These are phyloP conservation scores for Chalciporus pseudorubinellus DNA, from an alignment of 768 basidiomycete species.

Conservation along the genomic window DNA sequence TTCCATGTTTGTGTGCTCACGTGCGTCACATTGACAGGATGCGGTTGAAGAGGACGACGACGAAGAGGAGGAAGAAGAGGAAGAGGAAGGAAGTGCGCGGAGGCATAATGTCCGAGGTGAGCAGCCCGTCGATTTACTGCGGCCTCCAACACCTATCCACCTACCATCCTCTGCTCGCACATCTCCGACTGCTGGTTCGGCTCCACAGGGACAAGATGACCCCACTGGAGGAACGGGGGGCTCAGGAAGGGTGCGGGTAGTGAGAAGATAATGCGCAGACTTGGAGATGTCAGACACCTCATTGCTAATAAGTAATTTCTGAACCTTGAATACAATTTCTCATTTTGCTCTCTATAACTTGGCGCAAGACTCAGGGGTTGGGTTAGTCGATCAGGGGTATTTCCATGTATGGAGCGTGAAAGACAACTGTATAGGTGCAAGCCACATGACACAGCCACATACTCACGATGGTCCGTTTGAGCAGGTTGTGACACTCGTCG, in stretches of 20 bases:
- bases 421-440: constrained; percentile 58
- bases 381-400: constrained; percentile 6
- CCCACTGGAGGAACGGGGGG: constrained; percentile 23
- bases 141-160: constrained; percentile 39
- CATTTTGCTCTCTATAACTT: background rate
- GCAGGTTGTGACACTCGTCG: constrained; percentile 25
- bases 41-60: constrained; percentile 57
- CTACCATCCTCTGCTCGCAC: constrained; percentile 46
- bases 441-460: constrained; percentile 50
- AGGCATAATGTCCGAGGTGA: constrained; percentile 35
- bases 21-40: constrained; percentile 37
- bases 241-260: constrained; percentile 48
- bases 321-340: constrained; percentile 1
- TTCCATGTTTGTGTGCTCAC: constrained; percentile 10
- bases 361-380: background rate
- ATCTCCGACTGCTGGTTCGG: constrained; percentile 50
- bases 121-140: constrained; percentile 36
- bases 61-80: constrained; percentile 48
- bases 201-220: constrained; percentile 43
- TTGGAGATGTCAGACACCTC: constrained; percentile 14
- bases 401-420: constrained; percentile 24
- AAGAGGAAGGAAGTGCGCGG: constrained; percentile 26
- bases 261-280: constrained; percentile 42
- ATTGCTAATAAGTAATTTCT: constrained; percentile 3
- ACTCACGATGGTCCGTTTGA: constrained; percentile 17